Percentiles rank a stretch among this genome's conserved stretches.
Conservation (phyloP, 495 filamentous ascomycete genomes). For the Penicillium argentinense region DNA sequence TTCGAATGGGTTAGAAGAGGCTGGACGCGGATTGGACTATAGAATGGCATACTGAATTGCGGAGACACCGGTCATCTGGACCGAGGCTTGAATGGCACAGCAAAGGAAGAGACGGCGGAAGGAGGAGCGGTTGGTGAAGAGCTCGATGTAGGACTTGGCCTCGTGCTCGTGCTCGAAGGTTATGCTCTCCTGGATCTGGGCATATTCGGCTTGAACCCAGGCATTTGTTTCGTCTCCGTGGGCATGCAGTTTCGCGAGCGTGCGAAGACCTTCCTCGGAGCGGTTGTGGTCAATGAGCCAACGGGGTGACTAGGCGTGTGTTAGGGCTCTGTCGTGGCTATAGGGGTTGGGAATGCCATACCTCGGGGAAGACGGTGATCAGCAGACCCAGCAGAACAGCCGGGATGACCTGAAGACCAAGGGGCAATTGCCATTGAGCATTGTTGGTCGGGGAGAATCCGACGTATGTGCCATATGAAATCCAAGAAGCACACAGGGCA, state of each 20-base stretch:
- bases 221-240: constrained; percentile 42
- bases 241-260: constrained; percentile 51
- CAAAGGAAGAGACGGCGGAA: constrained; percentile 71
- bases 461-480: constrained; percentile 47
- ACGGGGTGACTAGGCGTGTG: constrained; percentile 44
- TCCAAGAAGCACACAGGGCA: constrained; percentile 39
- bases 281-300: constrained; percentile 54
- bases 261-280: constrained; percentile 48
- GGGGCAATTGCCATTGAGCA: constrained; percentile 43
- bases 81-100: constrained; percentile 63
- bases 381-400: constrained; percentile 41
- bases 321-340: neutral
- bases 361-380: constrained; percentile 52
- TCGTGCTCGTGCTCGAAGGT: constrained; percentile 56
- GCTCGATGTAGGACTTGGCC: constrained; percentile 66
- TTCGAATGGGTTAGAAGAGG: neutral
- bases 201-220: constrained; percentile 46
- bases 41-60: constrained; percentile 55
- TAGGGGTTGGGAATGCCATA: constrained; percentile 7
- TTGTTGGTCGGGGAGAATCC: constrained; percentile 47
- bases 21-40: neutral
- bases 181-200: constrained; percentile 43
- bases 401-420: constrained; percentile 44
- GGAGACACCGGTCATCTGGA: constrained; percentile 72
- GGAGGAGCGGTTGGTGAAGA: constrained; percentile 62